Evolutionary conservation across 2,329 filamentous ascomycete species (phyloP).

Genomic region (Aschersonia sp.): DNA sequence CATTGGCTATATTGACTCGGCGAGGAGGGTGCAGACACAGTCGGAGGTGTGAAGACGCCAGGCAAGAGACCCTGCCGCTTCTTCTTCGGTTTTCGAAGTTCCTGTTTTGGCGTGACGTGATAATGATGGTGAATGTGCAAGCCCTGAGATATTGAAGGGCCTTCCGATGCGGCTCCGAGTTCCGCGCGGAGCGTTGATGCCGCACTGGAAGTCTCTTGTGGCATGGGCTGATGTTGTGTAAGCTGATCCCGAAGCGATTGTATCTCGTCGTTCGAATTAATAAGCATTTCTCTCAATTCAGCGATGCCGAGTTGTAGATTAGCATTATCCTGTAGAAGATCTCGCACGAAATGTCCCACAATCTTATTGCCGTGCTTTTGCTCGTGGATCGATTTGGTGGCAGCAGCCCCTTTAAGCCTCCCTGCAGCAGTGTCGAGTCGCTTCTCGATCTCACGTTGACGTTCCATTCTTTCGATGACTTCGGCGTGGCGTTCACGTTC

Average conservation of each 20-base stretch:
- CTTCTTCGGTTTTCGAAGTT: constrained; percentile 53
- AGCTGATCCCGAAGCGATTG: constrained; percentile 74
- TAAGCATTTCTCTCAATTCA: constrained; percentile 79
- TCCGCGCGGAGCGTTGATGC: constrained; percentile 55
- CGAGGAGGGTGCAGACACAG: constrained; percentile 19
- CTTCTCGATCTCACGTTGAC: constrained; percentile 66
- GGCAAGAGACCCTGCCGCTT: constrained; percentile 51
- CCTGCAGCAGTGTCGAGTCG: constrained; percentile 69
- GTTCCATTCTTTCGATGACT: constrained; percentile 69
- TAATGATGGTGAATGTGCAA: constrained; percentile 94
- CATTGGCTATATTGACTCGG: constrained; percentile 21
- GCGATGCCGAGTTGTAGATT: constrained; percentile 84
- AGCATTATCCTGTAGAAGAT: constrained; percentile 89
- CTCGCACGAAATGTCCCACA: constrained; percentile 91
- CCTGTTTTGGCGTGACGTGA: constrained; percentile 52
- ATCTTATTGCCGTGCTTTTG: constrained; percentile 50
- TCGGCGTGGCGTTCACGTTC: constrained; percentile 74
- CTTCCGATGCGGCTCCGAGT: constrained; percentile 36
- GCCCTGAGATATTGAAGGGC: constrained; percentile 43
- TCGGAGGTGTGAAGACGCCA: constrained; percentile 44
- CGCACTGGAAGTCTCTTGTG: constrained; percentile 19
- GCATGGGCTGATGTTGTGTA: constrained; percentile 57
- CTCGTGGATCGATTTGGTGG: constrained; percentile 47
- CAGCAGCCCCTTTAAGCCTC: constrained; percentile 68
- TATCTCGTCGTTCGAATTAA: constrained; percentile 88